Base-by-base conservation (phyloP, 2,329 filamentous ascomycete genomes). In the Laburnicola sp. region DNA sequence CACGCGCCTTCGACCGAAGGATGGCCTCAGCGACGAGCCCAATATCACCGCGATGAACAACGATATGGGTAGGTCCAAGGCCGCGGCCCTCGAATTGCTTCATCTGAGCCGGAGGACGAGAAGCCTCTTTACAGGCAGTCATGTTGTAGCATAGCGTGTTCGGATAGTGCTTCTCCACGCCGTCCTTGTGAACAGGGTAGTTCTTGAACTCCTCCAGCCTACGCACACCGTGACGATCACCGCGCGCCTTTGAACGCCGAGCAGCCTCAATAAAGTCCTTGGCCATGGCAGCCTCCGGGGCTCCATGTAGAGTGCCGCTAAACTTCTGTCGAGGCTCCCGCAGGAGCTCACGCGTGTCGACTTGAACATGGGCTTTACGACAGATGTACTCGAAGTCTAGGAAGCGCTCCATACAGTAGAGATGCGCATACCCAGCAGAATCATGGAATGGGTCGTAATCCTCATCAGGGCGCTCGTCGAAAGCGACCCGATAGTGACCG, bases 361-460 rank as follows among this genome's bases (percentile, higher is more conserved):
- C 66, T 2, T 63, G 55, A 23, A 88, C 70, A 22, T 77, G 73
- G 11, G 78, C 72, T 4, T 63, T 53, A 26, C 57, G 53, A 52
- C 80, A 77, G 9, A 86, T 70, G 26, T 76, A 69, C 0, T 78
- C 65, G 7, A 86, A 77, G 58, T 88, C 80, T 10, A 86, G 74
- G 54, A 82, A 78, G 48, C 79, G 75, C 72, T 91, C 87, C 28
- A 89, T 78, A 65, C 88, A 91, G 69, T 78, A 87, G 1, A 91
- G 76, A 60, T 91, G 87, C 56, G 86, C 78, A 57, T 81, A 84
- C 0, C 81, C 84, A 30, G 41, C 39, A 0, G 85, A 82, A 32
- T 81, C 79, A 58, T 82, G 77, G 62, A 80, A 86, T 0, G 86
- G 86, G 57, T 90, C 82, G 6, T 76, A 74, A 2, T 62, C 58